Conservation (phyloP, 1,139 yeast species). For the Candida tropicalis region DNA sequence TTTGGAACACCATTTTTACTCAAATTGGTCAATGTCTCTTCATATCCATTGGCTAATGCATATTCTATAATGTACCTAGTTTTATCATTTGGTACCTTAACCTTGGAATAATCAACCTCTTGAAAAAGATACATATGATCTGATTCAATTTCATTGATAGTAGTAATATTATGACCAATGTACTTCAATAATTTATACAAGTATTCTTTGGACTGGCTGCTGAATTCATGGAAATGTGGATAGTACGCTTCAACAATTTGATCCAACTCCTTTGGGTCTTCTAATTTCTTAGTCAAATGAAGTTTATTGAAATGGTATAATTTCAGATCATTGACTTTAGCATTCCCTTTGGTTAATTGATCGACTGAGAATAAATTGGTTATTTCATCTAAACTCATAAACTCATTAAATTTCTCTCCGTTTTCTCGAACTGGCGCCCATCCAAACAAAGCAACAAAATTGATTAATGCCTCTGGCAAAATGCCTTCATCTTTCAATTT, state of each 20-base stretch:
- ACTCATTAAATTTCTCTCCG: conserved; percentile 60
- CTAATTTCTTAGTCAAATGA: conserved; percentile 46
- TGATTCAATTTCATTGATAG: conserved; percentile 49
- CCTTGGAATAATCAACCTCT: conserved; percentile 34
- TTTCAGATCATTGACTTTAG: conserved; percentile 83
- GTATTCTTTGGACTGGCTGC: conserved; percentile 21
- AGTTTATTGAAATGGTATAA: conserved; percentile 74
- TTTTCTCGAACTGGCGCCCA: conserved; percentile 81
- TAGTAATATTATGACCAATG: conserved; percentile 45
- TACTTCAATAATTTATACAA: conserved; percentile 27
- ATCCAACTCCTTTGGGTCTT: conserved; percentile 32
- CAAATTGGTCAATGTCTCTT: conserved; percentile 16
- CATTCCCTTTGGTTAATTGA: conserved; percentile 87
- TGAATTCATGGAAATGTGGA: conserved; percentile 21
- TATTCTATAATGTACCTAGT: conserved; percentile 10
- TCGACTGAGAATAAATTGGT: conserved; percentile 54
- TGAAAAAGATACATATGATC: conserved; percentile 52
- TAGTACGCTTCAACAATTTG: conserved; percentile 34
- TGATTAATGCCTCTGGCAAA: conserved; percentile 83
- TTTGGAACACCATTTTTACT: conserved; percentile 28
- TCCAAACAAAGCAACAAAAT: conserved; percentile 88
- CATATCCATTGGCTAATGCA: conserved; percentile 17
- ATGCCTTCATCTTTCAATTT: conserved; percentile 63
- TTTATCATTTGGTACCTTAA: conserved; percentile 16
- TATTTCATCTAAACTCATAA: conserved; percentile 57